Base-by-base conservation (phyloP, 495 filamentous ascomycete species). In the Pyrenopolyporus hunteri region DNA sequence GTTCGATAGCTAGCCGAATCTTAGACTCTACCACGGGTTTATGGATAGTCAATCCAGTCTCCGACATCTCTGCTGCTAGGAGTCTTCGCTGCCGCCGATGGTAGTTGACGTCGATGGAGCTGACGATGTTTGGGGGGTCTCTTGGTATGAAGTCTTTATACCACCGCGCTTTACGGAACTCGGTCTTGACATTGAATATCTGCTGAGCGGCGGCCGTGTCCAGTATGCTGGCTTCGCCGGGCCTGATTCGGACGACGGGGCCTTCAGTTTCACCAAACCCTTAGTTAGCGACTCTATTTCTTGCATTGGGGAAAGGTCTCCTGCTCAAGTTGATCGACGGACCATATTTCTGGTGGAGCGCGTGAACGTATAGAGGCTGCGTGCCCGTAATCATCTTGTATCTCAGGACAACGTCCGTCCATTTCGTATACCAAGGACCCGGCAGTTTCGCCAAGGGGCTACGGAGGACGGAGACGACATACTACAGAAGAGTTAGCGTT, bases 261-360 rank as follows among this genome's bases (percentile, higher is more conserved):
- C 78, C 75, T 80, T 7, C 4, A 4, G 3, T 42, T 44, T 13
- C 0, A 28, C 20, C 19, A 20, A 19, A 20, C 2, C 8, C n/a
- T 22, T 46, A 28, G 43, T 48, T 23, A 49, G 37, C 8, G 31
- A 16, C 14, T 55, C 32, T 33, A 17, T 13, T 32, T 17, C 4
- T 16, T 3, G 3, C 0, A 16, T 2, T 13, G 6, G 19, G 16
- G 14, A 3, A 22, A 26, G 31, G 2, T 31, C 1, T n/a, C n/a
- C n/a, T 14, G 11, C 9, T 6, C 20, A 2, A 32, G 36, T n/a
- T n/a, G 25, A 47, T 25, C 16, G 25, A 36, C 64, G 6, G 48
- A 76, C 78, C 78, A 56, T 80, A 80, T 71, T 73, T 58, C 42
- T 73, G 43, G 51, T 82, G 79, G 3, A 82, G 67, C 0, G 17